Evolutionary conservation across 208 protist species (phyloP).

Genomic region (Trypanosoma scelopori): DNA sequence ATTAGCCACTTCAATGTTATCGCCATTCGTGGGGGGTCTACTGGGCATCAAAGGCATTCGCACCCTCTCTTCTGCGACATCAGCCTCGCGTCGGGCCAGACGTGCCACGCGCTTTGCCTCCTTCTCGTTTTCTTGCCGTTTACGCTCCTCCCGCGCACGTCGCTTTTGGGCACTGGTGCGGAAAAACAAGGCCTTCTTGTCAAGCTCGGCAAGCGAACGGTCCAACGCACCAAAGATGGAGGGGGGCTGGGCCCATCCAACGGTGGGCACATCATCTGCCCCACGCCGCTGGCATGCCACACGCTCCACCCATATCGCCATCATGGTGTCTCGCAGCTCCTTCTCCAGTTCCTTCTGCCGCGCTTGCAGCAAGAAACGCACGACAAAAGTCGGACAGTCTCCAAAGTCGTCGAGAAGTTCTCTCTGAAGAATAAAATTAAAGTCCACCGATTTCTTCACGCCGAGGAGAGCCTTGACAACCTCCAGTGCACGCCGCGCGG

Average conservation of each 20-base stretch:
- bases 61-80: slow-evolving; percentile 29
- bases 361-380: slow-evolving; percentile 69
- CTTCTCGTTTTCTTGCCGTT: slow-evolving; percentile 51
- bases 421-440: slow-evolving; percentile 72
- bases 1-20: slow-evolving; percentile 54
- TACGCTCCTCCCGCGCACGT: slow-evolving; percentile 47
- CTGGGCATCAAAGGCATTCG: background rate
- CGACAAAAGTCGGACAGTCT: slow-evolving; percentile 83
- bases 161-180: slow-evolving; percentile 71
- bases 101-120: slow-evolving; percentile 39
- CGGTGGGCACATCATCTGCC: slow-evolving; percentile 60
- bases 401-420: slow-evolving; percentile 82
- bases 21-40: slow-evolving; percentile 5
- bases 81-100: slow-evolving; percentile 32
- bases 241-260: slow-evolving; percentile 54
- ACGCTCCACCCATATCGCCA: slow-evolving; percentile 66
- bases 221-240: slow-evolving; percentile 76
- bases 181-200: slow-evolving; percentile 61
- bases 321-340: slow-evolving; percentile 59
- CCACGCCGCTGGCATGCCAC: slow-evolving; percentile 78
- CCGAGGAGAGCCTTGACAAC: slow-evolving; percentile 57
- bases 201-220: slow-evolving; percentile 59
- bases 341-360: slow-evolving; percentile 59
- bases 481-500: slow-evolving; percentile 55
- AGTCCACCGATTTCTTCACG: slow-evolving; percentile 68